Evolutionary conservation across 257 asterid species (phyloP), one percentile per base, ranked within the genome.

Genomic region (Petunia secreta): DNA sequence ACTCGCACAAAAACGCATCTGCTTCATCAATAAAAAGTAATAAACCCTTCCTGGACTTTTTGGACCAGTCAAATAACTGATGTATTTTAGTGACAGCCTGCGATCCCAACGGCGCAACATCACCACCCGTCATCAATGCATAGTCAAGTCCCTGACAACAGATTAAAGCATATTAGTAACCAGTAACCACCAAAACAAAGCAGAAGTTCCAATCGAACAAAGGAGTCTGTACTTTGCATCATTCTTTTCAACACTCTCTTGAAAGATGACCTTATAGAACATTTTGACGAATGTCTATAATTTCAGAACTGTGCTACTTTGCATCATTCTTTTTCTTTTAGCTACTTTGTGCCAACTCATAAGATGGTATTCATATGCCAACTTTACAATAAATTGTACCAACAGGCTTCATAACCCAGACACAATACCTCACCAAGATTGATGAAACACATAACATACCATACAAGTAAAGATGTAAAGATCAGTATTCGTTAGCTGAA

Each of bases 1-100:
- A 95, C 99, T 95, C 98, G 95, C 99, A 93, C 85, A 95, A 89
- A 92, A 93, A 95, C 78, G 99, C 99, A 87, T 95, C 99, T 50
- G 99, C 99, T 90, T 93, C 98, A 69, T 93, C 99, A 60, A 95
- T 93, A 87, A 95, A 95, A 81, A 95, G 99, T 85, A 95, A 82
- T 81, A 93, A 84, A 68, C 99, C 99, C 88, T 73, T 93, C 68
- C 90, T 92, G 50, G 99, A 95, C 82, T 93, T 95, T 79, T 93
- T 95, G 66, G 93, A 89, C 99, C 98, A 95, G 84, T 95, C 98
- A 79, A 95, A 95, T 83, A 95, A 74, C 85, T 93, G 97, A 90
- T 95, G 98, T 82, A 95, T 95, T 88, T 95, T 95, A 15, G 99
- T 95, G 75, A 95, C 99, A 84, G 97, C 99, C 86, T 95, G 98